Conservation (phyloP, 208 protist genomes). For the Kentomonas sorsogonicus region DNA sequence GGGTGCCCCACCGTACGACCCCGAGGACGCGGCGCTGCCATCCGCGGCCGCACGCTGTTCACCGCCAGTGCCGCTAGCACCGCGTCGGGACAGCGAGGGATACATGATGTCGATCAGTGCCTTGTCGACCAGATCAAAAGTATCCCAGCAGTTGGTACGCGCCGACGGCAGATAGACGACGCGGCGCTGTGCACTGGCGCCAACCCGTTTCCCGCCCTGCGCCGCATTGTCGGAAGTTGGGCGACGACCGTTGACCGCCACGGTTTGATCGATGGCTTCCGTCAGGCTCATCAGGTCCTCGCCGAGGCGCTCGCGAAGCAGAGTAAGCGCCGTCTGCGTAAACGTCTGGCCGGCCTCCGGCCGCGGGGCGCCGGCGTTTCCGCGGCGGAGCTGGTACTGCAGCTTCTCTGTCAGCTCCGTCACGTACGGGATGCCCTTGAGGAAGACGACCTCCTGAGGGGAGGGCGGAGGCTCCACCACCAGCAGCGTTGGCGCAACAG, state of each 20-base stretch:
- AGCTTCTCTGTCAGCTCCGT: conserved; percentile 21
- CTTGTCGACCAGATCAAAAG: conserved; percentile 44
- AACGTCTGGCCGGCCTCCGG: conserved; percentile 19
- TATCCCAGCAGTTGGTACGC: conserved; percentile 42
- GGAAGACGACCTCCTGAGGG: conserved; percentile 45
- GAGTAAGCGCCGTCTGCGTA: conserved; percentile 10
- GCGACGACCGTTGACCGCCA: too few relatives aligned
- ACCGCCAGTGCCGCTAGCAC: too few relatives aligned
- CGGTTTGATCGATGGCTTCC: too few relatives aligned
- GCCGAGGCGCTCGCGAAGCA: conserved; percentile 20
- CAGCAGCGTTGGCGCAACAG: conserved; percentile 29
- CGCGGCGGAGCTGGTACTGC: conserved; percentile 21
- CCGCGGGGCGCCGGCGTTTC: conserved; percentile 12
- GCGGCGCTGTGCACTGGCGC: conserved; percentile 1
- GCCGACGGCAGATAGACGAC: conserved; percentile 36
- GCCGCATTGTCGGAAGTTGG: too few relatives aligned
- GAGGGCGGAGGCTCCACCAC: conserved; percentile 60
- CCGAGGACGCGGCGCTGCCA: too few relatives aligned
- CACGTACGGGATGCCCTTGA: conserved; percentile 64
- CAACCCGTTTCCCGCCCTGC: neutral
- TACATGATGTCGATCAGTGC: conserved; percentile 22
- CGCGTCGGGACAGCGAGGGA: conserved; percentile 1
- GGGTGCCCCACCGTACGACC: neutral
- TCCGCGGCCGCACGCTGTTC: too few relatives aligned
- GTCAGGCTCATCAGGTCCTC: conserved; percentile 11